Evolutionary conservation across 306 rosid genomes (phyloP), one percentile per base, ranked within the genome.

Genomic region (Castanopsis chinensis): DNA sequence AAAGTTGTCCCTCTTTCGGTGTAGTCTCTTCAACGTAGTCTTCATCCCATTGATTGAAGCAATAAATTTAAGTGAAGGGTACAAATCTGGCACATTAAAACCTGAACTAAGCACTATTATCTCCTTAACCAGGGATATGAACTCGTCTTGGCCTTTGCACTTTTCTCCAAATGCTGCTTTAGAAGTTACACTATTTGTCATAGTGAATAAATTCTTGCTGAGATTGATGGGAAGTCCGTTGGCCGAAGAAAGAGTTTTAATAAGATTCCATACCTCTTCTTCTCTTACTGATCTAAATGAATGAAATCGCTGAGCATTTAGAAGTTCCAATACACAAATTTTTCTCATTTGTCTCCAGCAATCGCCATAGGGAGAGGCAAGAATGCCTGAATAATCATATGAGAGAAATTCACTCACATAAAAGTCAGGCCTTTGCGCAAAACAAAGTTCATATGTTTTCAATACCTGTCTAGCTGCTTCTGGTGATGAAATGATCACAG

Each of bases 31-130:
- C 33, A 64, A 23, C 25, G 78, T 32, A 20, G 18, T 30, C 27
- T 15, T 37, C 68, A 57, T n/a, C 52, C 84, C 82, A 72, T 60
- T 76, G 4, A 80, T 57, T 14, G 58, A 1, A 14, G 71, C 60
- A 9, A 80, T 71, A 76, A 78, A 77, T 33, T 78, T 69, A 15
- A 52, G 64, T 4, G 87, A 84, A 17, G 85, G 85, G 67, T 68
- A 84, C 18, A 84, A 13, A 43, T 74, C 80, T 19, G 74, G 27
- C 21, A 80, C 37, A 61, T 45, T 17, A 28, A 75, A 74, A 3
- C 86, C 71, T 54, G 61, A 72, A 5, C 28, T 59, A 20, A 60
- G 0, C 27, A 0, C 30, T 7, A 33, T 9, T 68, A n/a, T 32
- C 13, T 77, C 25, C 69, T 69, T 43, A 12, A 51, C 0, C 64